Evolutionary conservation across 148 eudicot species (phyloP), one percentile per base, ranked within the genome.

Genomic region (Cornus suecica): DNA sequence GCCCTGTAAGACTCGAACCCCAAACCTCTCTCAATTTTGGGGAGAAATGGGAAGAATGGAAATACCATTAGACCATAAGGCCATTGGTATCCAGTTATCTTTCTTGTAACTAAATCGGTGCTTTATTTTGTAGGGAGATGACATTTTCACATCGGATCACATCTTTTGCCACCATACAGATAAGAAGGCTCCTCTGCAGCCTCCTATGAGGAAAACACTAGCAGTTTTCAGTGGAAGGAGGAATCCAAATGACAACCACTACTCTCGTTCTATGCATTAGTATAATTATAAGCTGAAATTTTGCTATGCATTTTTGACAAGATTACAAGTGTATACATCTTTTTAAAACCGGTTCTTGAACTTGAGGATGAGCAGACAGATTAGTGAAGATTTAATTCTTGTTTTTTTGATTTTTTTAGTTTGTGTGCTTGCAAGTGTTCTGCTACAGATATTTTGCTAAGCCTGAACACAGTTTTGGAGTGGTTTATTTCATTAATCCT

Each of bases 221-320:
- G 93, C 97, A 32, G 90, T 94, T 71, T 94, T 90, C 76, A 85
- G 97, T 42, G 92, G 92, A 60, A 94, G 81, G 87, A 85, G 93
- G 83, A 94, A 94, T 70, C 98, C 98, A 10, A 94, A 94, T 68
- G 98, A 94, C 86, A 94, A 92, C 66, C 97, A 91, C 75, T 92
- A 70, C 77, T 84, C 95, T 66, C 97, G 90, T 34, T 27, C 92
- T 10, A 94, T 80, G 89, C 85, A 72, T 67, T 90, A 84, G 79
- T 31, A n/a, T n/a, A 8, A 13, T 77, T 20, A n/a, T 9, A 22
- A 18, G 10, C 14, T 60, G 4, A 45, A 70, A 31, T 65, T 45
- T 11, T 30, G 28, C n/a, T 24, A 22, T 31, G 4, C 15, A 13
- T 29, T 30, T 30, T 58, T 58, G 62, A 58, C 54, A 58, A 58